Evolutionary conservation across 176 grass and related monocot genomes (phyloP).

Genomic region (Avena insularis): DNA sequence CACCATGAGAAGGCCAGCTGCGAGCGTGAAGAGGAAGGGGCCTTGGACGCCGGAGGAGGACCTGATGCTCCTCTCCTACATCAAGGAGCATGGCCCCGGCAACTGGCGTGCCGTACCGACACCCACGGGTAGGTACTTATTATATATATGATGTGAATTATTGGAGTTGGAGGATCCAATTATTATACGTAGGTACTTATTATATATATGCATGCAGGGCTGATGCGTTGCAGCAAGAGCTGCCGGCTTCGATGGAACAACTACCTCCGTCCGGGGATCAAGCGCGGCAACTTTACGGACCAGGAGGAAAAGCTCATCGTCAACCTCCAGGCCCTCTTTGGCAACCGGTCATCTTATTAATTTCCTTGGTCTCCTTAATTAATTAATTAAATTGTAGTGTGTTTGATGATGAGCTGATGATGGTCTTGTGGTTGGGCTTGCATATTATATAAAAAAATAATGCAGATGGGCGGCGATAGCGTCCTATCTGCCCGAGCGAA

Average conservation of each 20-base stretch:
- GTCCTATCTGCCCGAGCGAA: constrained; percentile 89
- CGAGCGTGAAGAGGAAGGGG: constrained; percentile 76
- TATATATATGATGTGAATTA: too few relatives aligned
- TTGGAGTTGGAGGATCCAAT: too few relatives aligned
- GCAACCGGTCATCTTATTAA: constrained; percentile 41
- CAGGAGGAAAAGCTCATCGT: constrained; percentile 96
- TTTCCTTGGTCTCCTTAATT: too few relatives aligned
- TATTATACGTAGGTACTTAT: too few relatives aligned
- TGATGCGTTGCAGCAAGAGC: constrained; percentile 91
- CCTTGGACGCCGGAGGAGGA: constrained; percentile 97
- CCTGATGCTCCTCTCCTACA: constrained; percentile 85
- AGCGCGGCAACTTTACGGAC: constrained; percentile 79
- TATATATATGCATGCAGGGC: constrained; percentile 38
- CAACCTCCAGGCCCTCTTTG: constrained; percentile 85
- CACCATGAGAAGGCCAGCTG: too few relatives aligned
- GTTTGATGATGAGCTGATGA: too few relatives aligned
- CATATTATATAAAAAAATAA: too few relatives aligned
- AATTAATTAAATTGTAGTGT: too few relatives aligned
- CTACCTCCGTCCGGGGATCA: constrained; percentile 87
- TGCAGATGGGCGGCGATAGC: constrained; percentile 84
- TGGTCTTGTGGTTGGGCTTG: too few relatives aligned
- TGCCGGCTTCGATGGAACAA: constrained; percentile 90
- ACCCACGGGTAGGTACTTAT: too few relatives aligned
- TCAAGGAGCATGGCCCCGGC: constrained; percentile 84
- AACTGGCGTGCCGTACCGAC: constrained; percentile 78